Evolutionary conservation across 2,329 filamentous ascomycete species (phyloP), one percentile per base, ranked within the genome.

Genomic region (Trichoderma harzianum): DNA sequence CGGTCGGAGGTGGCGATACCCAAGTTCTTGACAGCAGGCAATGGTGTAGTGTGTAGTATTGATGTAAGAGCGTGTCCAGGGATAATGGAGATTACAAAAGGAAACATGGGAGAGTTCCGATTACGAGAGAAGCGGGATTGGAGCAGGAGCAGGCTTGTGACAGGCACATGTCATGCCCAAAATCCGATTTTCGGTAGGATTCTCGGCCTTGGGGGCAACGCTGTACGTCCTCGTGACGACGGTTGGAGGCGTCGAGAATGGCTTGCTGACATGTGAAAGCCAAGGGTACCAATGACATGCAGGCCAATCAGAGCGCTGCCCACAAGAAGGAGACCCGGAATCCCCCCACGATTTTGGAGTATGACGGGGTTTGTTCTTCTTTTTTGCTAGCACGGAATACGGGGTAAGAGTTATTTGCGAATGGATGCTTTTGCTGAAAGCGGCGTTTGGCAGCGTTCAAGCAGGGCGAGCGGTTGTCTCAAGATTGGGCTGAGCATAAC

Each of bases 191-290:
- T 71, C 69, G 69, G 69, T 66, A 60, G 36, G 51, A 66, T 34
- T 71, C 62, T 71, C 62, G 69, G 69, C 69, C 51, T 57, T 32
- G 24, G 32, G 32, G 28, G 14, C 36, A 26, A 16, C 28, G 57
- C 53, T 65, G 43, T n/a, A 51, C 32, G 53, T 51, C 69, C 68
- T 71, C 69, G 69, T 71, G 69, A 71, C 69, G 61, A 32, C 26
- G 18, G 28, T 60, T 34, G 26, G 57, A 60, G 57, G 57, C 57
- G 57, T 60, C 57, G 12, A 21, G 30, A 34, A 53, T 39, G 28
- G 62, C 30, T 53, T 60, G 65, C 65, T 71, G 69, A 71, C 69
- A 71, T 71, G 69, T 71, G 68, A 70, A 70, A 70, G 60, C 10
- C 26, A 30, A 57, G 26, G 36, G 36, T 21, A 5, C 65, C 34